Percentiles rank a stretch among this genome's conserved stretches.
Evolutionary conservation across 2,329 filamentous ascomycete genomes (phyloP).

Genomic region (Ophiostoma piceae): DNA sequence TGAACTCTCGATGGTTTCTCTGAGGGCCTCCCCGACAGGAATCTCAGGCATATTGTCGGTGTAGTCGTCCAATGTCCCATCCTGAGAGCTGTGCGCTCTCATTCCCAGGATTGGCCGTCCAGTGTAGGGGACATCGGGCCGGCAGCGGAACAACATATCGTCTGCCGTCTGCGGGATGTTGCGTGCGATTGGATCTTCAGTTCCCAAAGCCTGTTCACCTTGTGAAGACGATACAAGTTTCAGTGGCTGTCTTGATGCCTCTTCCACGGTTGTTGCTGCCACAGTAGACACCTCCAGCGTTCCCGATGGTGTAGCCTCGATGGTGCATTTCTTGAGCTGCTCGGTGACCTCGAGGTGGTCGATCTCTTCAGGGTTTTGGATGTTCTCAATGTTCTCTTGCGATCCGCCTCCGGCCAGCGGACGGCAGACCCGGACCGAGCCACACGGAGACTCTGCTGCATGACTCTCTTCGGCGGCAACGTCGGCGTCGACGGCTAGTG

Average conservation of each 20-base stretch:
- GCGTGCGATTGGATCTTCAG: background rate
- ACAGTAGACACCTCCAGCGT: background rate
- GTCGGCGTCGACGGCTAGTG: background rate
- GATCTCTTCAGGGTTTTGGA: background rate
- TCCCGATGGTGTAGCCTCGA: background rate
- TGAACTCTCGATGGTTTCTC: background rate
- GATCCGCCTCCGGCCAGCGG: background rate
- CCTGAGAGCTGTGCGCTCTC: background rate
- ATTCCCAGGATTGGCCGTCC: background rate
- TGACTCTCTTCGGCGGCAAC: background rate
- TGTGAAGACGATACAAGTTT: background rate
- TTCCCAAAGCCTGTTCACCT: background rate
- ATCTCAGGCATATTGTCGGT: no score
- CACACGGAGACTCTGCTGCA: background rate
- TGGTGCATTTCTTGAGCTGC: background rate
- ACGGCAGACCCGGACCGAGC: constrained; percentile 21
- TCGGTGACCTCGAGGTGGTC: background rate
- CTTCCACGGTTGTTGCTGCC: background rate
- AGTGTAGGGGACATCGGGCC: background rate
- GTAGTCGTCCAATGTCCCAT: background rate
- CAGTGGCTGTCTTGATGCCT: background rate
- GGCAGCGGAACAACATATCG: background rate
- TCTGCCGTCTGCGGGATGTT: background rate
- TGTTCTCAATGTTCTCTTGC: background rate
- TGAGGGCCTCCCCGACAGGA: background rate